phyloP scores from a whole-genome alignment of 148 eudicot genomes.

The Bassia scoparia region DNA sequence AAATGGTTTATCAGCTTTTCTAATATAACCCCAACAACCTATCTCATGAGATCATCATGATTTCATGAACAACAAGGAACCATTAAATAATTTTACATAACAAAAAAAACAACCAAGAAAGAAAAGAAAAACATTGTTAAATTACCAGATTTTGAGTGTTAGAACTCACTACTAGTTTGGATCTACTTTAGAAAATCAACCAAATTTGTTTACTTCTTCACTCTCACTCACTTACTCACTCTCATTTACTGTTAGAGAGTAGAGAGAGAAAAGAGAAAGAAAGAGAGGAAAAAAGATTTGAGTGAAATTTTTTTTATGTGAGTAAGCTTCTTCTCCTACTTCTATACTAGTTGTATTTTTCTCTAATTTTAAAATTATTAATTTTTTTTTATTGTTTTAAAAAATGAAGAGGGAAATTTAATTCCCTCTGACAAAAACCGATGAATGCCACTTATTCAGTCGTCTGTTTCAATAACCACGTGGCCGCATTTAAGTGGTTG shows the following conservation, averaged over 20 bases:
- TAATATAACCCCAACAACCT: conserved; percentile 9
- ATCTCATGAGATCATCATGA: background rate
- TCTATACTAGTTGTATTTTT: background rate
- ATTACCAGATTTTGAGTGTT: background rate
- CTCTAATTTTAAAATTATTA: background rate
- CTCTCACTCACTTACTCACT: conserved; percentile 4
- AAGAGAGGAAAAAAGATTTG: background rate
- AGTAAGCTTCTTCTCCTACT: conserved; percentile 7
- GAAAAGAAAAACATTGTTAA: background rate
- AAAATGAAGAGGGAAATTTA: conserved; percentile 15
- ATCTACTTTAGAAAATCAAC: background rate
- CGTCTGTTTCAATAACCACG: conserved; percentile 33
- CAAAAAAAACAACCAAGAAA: background rate
- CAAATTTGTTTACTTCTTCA: background rate
- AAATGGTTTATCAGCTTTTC: background rate
- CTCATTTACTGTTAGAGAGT: conserved; percentile 15
- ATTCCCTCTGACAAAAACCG: conserved; percentile 42
- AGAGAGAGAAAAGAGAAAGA: conserved; percentile 11
- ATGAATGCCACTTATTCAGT: conserved; percentile 43
- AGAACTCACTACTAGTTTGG: background rate
- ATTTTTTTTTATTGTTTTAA: background rate
- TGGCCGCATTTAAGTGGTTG: conserved; percentile 32
- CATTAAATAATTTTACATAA: background rate
- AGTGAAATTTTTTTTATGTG: conserved; percentile 19
- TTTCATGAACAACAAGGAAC: background rate